These are phyloP conservation scores for Physocladia obscura DNA, from an alignment of 192 early-diverging fungal species.

Conservation along the genomic window DNA sequence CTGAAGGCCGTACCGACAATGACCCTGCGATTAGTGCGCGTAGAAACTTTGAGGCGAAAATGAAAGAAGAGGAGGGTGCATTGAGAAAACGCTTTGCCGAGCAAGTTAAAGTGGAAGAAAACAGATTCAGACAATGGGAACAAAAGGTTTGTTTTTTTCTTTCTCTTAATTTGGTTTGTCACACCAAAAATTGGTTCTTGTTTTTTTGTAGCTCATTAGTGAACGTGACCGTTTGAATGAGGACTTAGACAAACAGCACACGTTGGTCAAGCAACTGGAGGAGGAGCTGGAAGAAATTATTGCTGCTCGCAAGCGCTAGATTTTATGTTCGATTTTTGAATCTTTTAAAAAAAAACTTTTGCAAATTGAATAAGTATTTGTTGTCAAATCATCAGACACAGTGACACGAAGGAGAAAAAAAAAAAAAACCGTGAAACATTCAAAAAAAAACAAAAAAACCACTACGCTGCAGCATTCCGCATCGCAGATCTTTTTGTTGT, in stretches of 20 bases:
- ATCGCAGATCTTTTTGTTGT: constrained; percentile 39
- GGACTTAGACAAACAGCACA: constrained; percentile 93
- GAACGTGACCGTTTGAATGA: constrained; percentile 99
- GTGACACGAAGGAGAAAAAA: no score
- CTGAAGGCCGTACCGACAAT: constrained; percentile 58
- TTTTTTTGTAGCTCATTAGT: constrained; percentile 70
- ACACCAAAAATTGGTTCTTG: background rate
- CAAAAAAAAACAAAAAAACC: no score
- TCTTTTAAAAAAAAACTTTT: background rate
- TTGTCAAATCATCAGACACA: no score
- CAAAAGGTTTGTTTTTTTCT: constrained; percentile 54
- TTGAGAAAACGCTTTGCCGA: constrained; percentile 96
- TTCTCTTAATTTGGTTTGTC: constrained; percentile 3
- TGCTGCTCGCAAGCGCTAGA: constrained; percentile 40
- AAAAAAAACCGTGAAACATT: no score
- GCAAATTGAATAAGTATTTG: no score
- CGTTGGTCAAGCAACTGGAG: constrained; percentile 85
- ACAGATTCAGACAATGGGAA: constrained; percentile 98
- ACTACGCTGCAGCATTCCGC: no score
- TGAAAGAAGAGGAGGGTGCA: constrained; percentile 97
- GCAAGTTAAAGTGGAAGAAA: constrained; percentile 95
- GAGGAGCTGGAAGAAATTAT: constrained; percentile 68
- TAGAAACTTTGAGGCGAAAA: constrained; percentile 74
- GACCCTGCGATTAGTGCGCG: constrained; percentile 79
- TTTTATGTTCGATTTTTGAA: no score